Evolutionary conservation across 768 basidiomycete species (phyloP), one percentile per base, ranked within the genome.

Genomic region (Suillus spraguei): DNA sequence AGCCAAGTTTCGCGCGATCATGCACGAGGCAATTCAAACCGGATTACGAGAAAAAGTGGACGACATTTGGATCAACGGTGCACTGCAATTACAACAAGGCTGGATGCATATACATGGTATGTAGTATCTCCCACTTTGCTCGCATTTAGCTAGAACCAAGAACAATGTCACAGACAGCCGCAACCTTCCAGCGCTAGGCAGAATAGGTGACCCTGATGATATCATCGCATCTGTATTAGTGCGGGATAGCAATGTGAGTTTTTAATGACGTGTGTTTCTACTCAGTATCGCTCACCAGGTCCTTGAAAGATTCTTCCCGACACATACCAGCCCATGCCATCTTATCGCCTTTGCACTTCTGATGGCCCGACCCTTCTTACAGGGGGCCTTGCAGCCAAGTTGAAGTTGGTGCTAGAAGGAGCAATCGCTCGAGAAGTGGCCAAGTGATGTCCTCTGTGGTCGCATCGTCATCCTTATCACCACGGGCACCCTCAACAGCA

Each of bases 61-160:
- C 67, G 87, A 90, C 2, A 77, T 90, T 3, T 87, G 87, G 79
- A 81, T 70, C 5, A 87, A 87, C 62, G 83, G 82, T 7, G 92
- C 91, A 11, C 72, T 82, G 36, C 90, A 91, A 69, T 75, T 87
- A 3, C 84, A 83, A 64, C 74, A 85, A 22, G 92, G 92, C n/a
- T 94, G 92, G 92, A 90, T 94, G 89, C 92, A 94, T 71, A 87
- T 94, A 53, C 85, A 92, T 50, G 84, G 83, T 83, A 50, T 59
- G 79, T 53, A 24, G 36, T 46, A 5, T 28, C 14, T 38, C 44
- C 47, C 20, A 32, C n/a, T 14, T 44, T 16, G 17, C 9, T 24
- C 16, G 14, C 33, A 17, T 32, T 60, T 36, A 20, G 41, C 46
- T 41, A 8, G 61, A 67, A 60, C 9, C 24, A 49, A 35, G 13